phyloP scores from a whole-genome alignment of 768 basidiomycete species.

The Psilocybe cubensis region DNA sequence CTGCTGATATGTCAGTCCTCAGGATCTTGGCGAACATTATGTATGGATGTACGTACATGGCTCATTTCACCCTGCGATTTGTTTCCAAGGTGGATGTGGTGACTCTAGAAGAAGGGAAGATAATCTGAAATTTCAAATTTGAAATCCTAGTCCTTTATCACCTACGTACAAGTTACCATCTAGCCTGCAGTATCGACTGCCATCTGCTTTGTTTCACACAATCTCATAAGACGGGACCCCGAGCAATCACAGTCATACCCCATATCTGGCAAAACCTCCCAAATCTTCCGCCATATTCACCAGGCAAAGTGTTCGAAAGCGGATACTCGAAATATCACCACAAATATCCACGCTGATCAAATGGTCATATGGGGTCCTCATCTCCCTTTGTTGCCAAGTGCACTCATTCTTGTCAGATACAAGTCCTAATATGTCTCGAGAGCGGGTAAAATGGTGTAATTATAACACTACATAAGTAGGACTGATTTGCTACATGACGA shows the following conservation, averaged over 20 bases:
- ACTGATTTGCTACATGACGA: not conserved
- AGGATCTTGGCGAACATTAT: slow-evolving; percentile 22
- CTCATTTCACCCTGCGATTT: slow-evolving; percentile 6
- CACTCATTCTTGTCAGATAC: not conserved
- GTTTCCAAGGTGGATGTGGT: not conserved
- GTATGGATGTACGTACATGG: slow-evolving; percentile 25
- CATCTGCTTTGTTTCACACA: slow-evolving; percentile 6
- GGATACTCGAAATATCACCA: not conserved
- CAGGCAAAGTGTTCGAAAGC: not conserved
- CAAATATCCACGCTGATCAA: not conserved
- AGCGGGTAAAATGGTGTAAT: not conserved
- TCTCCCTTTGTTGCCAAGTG: not conserved
- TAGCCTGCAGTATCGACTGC: not conserved
- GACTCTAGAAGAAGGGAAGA: not conserved
- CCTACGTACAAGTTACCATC: not conserved
- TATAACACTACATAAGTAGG: not conserved
- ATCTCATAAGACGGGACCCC: not conserved
- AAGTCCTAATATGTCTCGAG: not conserved
- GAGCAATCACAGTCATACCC: not conserved
- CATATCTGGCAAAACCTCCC: not conserved
- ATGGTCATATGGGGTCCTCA: not conserved
- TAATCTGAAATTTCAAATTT: slow-evolving; percentile 2
- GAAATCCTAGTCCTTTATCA: not conserved
- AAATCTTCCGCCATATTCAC: not conserved
- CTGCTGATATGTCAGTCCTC: slow-evolving; percentile 20